Conservation (phyloP, 306 rosid species). For the Pyrus pyrifolia region DNA sequence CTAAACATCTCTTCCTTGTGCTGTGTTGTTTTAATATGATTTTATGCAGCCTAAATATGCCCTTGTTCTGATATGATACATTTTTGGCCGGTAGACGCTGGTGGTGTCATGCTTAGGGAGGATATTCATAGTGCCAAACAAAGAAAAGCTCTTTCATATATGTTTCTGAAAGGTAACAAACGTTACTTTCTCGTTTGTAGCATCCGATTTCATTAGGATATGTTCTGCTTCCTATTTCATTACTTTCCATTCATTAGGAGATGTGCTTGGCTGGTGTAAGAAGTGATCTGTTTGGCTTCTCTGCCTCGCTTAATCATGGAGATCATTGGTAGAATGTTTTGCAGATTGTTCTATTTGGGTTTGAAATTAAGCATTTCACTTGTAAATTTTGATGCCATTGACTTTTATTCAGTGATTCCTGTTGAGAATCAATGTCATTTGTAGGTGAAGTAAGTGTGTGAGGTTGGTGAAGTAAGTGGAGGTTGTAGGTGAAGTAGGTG, state of each 20-base stretch:
- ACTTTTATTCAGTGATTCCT: not conserved
- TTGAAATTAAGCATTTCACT: not conserved
- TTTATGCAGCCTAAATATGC: not conserved
- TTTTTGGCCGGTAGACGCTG: conserved; percentile 66
- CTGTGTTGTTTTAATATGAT: not conserved
- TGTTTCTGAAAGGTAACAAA: too few species aligned
- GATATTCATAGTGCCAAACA: conserved; percentile 75
- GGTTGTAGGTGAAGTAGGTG: too few species aligned
- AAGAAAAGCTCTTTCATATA: too few species aligned
- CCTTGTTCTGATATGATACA: conserved; percentile 29
- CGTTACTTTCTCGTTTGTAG: too few species aligned
- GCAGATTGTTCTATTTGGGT: not conserved
- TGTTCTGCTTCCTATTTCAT: too few species aligned
- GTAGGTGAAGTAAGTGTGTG: too few species aligned
- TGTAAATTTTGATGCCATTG: conserved; percentile 1
- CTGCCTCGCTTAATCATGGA: conserved; percentile 26
- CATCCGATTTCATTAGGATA: too few species aligned
- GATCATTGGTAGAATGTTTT: not conserved
- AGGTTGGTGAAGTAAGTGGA: too few species aligned
- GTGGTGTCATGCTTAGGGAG: conserved; percentile 75
- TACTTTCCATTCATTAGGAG: conserved; percentile 48
- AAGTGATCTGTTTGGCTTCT: conserved; percentile 23
- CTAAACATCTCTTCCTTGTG: not conserved
- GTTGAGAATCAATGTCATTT: too few species aligned
- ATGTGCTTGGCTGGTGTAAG: conserved; percentile 67